Base-by-base conservation (phyloP, 2,329 filamentous ascomycete species). In the Stylonectria norvegica region DNA sequence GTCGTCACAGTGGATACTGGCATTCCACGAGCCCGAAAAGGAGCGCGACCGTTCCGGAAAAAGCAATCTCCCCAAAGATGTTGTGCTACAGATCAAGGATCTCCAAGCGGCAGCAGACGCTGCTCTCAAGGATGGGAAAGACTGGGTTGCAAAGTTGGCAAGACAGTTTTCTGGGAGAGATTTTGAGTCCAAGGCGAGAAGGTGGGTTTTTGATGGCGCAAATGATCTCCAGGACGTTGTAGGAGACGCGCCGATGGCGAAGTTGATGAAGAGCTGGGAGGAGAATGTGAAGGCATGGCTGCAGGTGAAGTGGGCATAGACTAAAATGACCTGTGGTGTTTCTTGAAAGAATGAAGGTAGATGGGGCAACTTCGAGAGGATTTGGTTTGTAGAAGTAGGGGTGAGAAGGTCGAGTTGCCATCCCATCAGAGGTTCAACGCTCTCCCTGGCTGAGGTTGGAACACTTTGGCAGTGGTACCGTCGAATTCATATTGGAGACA, bases 1-100 rank as follows among this genome's bases (percentile, higher is more conserved):
- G 5, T 45, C 60, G 0, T 49, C 56, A 2, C 55, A 60, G 19
- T 68, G 68, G 61, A 55, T 69, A 3, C 39, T 63, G 3, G 33
- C 46, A 2, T 63, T 63, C 33, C 64, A 65, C 32, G 64, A 68
- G n/a, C 59, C 59, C 5, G 62, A 67, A 38, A 68, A 64, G 43
- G 64, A 66, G 31, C 57, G 63, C 4, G 66, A 68, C 33, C 55
- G 63, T 5, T 68, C 64, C 1, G 66, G 65, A 2, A 63, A 61
- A 45, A 67, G 59, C 33, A 59, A 56, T 9, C 49, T 69, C 8
- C 60, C 63, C 2, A 69, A 68, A 29, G 67, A 69, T 2, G 53
- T 64, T 1, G 46, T 63, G 9, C 19, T 58, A 1, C 56, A 61
- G 17, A 43, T 65, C 9, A 71, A 67, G 52, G 47, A 48, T 1